phyloP scores from a whole-genome alignment of 1,284 basidiomycete species.

The Pseudomicrostroma phylloplanum region DNA sequence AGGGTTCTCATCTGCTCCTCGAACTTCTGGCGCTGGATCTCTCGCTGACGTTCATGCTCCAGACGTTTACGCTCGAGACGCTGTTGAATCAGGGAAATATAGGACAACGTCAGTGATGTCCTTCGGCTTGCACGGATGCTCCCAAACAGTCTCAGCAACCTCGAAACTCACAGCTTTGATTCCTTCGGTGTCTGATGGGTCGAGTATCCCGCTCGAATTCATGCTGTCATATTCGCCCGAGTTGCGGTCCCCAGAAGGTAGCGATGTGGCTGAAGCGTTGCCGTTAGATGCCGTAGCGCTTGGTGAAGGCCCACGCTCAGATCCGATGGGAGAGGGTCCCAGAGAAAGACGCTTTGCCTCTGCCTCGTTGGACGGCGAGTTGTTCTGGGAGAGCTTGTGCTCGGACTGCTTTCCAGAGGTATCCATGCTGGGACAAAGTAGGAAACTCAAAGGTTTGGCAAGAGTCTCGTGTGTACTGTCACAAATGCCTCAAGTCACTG shows the following conservation, averaged over 20 bases:
- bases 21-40: conserved; percentile 32
- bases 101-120: background rate
- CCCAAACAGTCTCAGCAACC: background rate
- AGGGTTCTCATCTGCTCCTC: conserved; percentile 36
- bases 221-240: background rate
- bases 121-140: background rate
- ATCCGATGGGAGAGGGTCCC: conserved; percentile 6
- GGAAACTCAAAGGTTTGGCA: no score
- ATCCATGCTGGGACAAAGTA: no score
- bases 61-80: conserved; percentile 33
- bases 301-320: background rate
- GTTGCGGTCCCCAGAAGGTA: background rate
- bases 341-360: background rate
- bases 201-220: background rate
- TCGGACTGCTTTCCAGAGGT: no score
- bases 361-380: background rate
- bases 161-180: conserved; percentile 5
- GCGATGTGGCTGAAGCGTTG: background rate
- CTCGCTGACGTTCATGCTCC: conserved; percentile 38
- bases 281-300: background rate
- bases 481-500: no score
- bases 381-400: no score
- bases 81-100: background rate
- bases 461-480: no score
- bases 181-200: background rate